Evolutionary conservation across 331 rosid genomes (phyloP), one percentile per base, ranked within the genome.

Genomic region (Quercus tomentella): DNA sequence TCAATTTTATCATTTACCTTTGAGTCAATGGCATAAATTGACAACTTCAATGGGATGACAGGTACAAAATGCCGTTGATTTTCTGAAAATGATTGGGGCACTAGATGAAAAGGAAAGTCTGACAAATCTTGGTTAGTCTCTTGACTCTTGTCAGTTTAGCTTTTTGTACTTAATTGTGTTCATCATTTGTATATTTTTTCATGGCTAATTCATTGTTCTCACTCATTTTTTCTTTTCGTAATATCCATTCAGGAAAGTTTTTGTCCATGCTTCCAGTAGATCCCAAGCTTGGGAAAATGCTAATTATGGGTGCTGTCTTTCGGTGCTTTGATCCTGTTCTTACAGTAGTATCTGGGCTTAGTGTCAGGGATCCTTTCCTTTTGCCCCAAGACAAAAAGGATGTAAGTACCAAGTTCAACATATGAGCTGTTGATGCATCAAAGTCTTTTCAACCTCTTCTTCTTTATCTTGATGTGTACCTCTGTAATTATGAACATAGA

Each of bases 321-420:
- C 91, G 88, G 65, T 95, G 99, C 91, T 95, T 95, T 87, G 99
- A 95, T 89, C 98, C 99, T 80, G 87, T 95, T 89, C 99, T 95
- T 77, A 95, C 99, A 62, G 76, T 91, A 79, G 98, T 89, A 77
- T 88, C 99, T 17, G 98, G 98, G 52, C 92, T 95, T 63, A 95
- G 99, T 82, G 99, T 93, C 77, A 89, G 98, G 84, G 99, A 95
- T 88, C 99, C 99, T 37, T 95, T 95, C 77, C 91, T 95, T 83
- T 85, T 95, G 92, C 98, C 99, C 58, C 99, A 95, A 88, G 97
- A 95, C 83, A 93, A 95, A 86, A 93, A 85, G 82, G 96, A 95
- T 77, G 99, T 93, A 87, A 90, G 99, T 83, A 21, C 22, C 6
- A 41, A 65, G 56, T 65, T 84, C 56, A 77, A 23, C 54, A 56